Conservation (phyloP, 129 eudicot genomes). For the Artemisia annua region DNA sequence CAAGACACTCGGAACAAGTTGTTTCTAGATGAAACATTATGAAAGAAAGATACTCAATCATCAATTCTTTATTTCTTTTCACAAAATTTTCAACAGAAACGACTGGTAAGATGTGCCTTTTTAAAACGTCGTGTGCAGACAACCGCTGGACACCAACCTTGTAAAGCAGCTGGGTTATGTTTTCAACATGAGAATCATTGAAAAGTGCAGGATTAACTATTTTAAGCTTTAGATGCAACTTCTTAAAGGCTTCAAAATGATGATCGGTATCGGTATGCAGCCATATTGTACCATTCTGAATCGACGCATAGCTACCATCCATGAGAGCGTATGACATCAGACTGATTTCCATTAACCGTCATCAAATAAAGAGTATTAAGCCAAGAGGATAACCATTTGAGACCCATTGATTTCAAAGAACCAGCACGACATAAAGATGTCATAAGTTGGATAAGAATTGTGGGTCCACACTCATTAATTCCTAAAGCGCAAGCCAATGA, state of each 20-base stretch:
- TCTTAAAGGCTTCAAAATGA: slow-evolving; percentile 50
- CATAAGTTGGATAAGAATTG: slow-evolving; percentile 48
- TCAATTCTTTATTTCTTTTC: slow-evolving; percentile 30
- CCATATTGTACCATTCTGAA: slow-evolving; percentile 66
- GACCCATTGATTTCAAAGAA: slow-evolving; percentile 54
- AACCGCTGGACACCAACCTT: slow-evolving; percentile 65
- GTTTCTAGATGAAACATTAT: slow-evolving; percentile 68
- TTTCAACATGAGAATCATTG: slow-evolving; percentile 29
- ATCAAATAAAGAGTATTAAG: slow-evolving; percentile 50
- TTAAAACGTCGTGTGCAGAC: slow-evolving; percentile 70
- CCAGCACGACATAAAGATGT: slow-evolving; percentile 44
- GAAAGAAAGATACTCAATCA: slow-evolving; percentile 64
- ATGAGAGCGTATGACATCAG: slow-evolving; percentile 38
- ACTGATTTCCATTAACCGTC: slow-evolving; percentile 36
- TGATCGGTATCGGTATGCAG: slow-evolving; percentile 37
- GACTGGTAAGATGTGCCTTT: slow-evolving; percentile 61
- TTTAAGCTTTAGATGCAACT: slow-evolving; percentile 48
- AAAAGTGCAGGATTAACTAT: slow-evolving; percentile 57
- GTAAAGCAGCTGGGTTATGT: slow-evolving; percentile 53
- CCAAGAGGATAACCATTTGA: slow-evolving; percentile 71
- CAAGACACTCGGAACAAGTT: slow-evolving; percentile 47
- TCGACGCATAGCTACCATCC: slow-evolving; percentile 57
- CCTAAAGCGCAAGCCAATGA: slow-evolving; percentile 66
- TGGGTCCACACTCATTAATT: slow-evolving; percentile 71
- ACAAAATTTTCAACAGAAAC: slow-evolving; percentile 43